Base-by-base conservation (phyloP, 371 early-diverging fungal genomes). In the Mortierella sp. region DNA sequence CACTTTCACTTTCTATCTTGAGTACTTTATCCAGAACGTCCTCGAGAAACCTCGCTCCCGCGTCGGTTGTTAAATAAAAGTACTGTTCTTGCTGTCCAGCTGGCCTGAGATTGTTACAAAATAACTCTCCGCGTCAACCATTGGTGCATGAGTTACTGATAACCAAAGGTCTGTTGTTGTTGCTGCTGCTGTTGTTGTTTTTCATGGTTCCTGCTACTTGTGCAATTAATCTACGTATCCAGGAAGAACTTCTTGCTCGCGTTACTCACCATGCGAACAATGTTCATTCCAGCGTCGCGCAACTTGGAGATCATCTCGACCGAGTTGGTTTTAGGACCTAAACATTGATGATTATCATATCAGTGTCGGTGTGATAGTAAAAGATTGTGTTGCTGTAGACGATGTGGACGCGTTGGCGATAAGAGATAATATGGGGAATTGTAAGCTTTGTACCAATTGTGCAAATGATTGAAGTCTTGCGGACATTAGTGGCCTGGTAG, bases 221-320 rank as follows among this genome's bases (percentile, higher is more conserved):
- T 35, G 35, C 35, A 43, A 43, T 14, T 18, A 11, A 5, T 43
- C 11, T 14, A 43, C 11, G 45, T 22, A 5, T 52, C n/a, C 22
- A 22, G 6, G 18, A 52, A 52, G 24, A 3, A 22, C 22, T 22
- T 52, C 10, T 30, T 11, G 43, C 52, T 52, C n/a, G 24, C 4
- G 20, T 52, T 20, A 86, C 75, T 66, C 71, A 80, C 80, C 95
- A 96, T 94, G 77, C 99, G 94, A 62, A 94, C 96, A 70, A 99
- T 95, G 85, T 95, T 97, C 92, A 99, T 94, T 62, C 99, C 99
- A 14, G 96, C 94, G 73, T 94, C 90, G 76, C 96, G 90, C 72
- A 98, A 90, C 84, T 94, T 90, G 55, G 90, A 92, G 52, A 98
- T 87, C 90, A 90, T 92, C 83, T 97, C 97, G 51, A 95, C 93